A percentile compares a stretch with the other conserved stretches of the same genome.
Conservation (phyloP, 176 grass and related monocot species). For the Chrysopogon serrulatus region DNA sequence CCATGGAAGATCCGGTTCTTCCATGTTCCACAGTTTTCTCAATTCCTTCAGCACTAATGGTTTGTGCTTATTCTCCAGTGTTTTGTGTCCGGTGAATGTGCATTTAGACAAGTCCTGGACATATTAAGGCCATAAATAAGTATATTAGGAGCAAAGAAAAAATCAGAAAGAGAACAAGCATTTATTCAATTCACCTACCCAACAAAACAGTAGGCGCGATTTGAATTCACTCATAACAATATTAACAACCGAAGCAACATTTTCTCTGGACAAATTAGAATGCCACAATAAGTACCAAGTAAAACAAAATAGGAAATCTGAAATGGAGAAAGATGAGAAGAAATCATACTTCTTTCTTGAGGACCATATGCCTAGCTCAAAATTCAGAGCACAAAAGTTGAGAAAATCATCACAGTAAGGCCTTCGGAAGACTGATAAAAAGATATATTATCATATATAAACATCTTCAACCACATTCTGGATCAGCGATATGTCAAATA, state of each 20-base stretch:
- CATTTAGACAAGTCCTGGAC: conserved; percentile 74
- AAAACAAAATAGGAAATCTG: conserved; percentile 21
- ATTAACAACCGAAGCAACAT: conserved; percentile 49
- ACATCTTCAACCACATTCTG: conserved; percentile 1
- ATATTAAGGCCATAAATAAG: conserved; percentile 28
- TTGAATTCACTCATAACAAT: conserved; percentile 57
- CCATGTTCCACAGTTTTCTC: conserved; percentile 78
- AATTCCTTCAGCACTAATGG: conserved; percentile 80
- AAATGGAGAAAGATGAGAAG: conserved; percentile 9
- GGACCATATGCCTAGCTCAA: conserved; percentile 76
- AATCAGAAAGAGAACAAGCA: background rate
- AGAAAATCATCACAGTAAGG: conserved; percentile 80
- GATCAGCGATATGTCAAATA: conserved; percentile 10
- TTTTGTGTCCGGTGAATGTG: conserved; percentile 66
- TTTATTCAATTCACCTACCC: conserved; percentile 46
- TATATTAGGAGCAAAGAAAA: conserved; percentile 23
- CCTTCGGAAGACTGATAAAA: conserved; percentile 63
- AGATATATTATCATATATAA: conserved; percentile 14
- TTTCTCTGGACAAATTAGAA: conserved; percentile 52
- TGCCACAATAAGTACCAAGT: conserved; percentile 25
- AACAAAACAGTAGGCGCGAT: conserved; percentile 71
- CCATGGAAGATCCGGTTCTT: conserved; percentile 81
- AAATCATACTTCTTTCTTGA: conserved; percentile 63
- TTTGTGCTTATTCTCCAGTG: conserved; percentile 64
- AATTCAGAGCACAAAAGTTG: conserved; percentile 59